These are phyloP conservation scores for Citrullus mucosospermus DNA, from an alignment of 306 rosid genomes.

Conservation along the genomic window DNA sequence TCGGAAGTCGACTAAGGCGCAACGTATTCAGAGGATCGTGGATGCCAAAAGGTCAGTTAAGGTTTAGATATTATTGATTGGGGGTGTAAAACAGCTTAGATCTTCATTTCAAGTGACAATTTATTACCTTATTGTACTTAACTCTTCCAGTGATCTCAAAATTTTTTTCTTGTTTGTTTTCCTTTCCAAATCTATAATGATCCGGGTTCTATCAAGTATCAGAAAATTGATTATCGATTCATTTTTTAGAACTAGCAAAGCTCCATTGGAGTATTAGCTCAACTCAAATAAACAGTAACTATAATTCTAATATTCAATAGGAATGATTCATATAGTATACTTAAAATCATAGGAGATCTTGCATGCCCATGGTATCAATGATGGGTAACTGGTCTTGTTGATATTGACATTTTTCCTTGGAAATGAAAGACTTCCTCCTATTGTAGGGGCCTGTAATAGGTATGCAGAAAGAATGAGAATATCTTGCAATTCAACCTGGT, in stretches of 20 bases:
- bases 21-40: slow-evolving; percentile 84
- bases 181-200: not conserved
- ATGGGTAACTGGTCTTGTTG: not conserved
- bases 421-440: not conserved
- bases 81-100: not conserved
- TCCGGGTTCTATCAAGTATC: not conserved
- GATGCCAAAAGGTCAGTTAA: slow-evolving; percentile 83
- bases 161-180: not conserved
- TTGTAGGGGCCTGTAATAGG: not conserved
- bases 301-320: not conserved
- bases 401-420: not conserved
- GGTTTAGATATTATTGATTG: not conserved
- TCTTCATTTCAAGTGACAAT: not conserved
- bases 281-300: not conserved
- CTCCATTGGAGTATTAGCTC: not conserved
- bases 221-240: not conserved
- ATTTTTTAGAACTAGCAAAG: not conserved
- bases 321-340: not conserved
- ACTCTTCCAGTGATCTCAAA: not conserved
- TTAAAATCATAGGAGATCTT: not conserved
- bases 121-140: not conserved
- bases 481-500: not conserved
- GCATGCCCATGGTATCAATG: not conserved
- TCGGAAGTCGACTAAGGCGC: slow-evolving; percentile 75
- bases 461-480: not conserved